Base-by-base conservation (phyloP, 371 early-diverging fungal genomes). In the Circinella minor region DNA sequence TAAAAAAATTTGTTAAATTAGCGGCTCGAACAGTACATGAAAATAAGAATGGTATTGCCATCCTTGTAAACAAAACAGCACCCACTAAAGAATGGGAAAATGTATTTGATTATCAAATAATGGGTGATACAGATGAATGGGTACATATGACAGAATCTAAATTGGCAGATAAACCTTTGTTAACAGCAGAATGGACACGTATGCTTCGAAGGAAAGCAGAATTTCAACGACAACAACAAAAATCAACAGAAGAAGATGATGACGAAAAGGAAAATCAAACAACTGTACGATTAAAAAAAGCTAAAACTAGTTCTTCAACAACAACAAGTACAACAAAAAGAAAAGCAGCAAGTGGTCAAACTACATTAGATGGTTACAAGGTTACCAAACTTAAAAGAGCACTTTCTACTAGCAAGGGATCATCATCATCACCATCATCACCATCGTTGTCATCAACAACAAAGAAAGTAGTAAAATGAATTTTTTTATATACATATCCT, bases 1-100 rank as follows among this genome's bases (percentile, higher is more conserved):
- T 99, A 49, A 94, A 95, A 65, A 83, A 89, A 75, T 87, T 99
- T 48, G 93, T 99, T 46, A 94, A 93, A 75, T 90, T 94, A 49
- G 88, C 97, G 15, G 95, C 98, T 14, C 89, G 86, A 64, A 84
- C 87, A 15, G 86, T 90, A 36, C 90, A 88, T 60, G 73, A 78
- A 14, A 73, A 70, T 37, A 78, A 71, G 43, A 76, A 80, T 57
- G 89, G 89, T 8, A 82, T 83, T 36, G 81, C 86, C 43, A 88
- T 90, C 17, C 81, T 90, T 69, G 86, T 92, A 5, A 92, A 92
- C 74, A 77, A 81, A 47, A 89, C 90, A 36, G 80, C 86, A 1
- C 83, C 87, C 3, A 81, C 87, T 1, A 91, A 89, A 67, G 89
- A 91, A 74, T 96, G 97, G 98, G 94, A 92, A 11, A 87, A 82